A percentile compares a stretch with the other conserved stretches of the same genome.
Evolutionary conservation across 768 basidiomycete genomes (phyloP).

Genomic region (Tremella fuciformis): DNA sequence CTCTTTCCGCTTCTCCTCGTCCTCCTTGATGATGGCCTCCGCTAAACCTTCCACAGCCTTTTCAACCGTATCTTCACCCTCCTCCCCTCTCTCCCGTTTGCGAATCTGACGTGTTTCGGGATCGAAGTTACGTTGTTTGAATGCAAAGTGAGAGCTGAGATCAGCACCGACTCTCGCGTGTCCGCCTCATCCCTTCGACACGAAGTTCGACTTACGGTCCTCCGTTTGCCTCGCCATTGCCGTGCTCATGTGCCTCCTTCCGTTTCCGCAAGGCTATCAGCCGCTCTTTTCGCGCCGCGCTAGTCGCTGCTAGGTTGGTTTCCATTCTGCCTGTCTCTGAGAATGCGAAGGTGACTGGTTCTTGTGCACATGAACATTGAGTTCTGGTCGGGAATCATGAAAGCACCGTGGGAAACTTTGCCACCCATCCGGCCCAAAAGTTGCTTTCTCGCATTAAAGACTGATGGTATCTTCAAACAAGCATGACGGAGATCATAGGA

Average conservation of each 20-base stretch:
- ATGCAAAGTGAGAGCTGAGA: slow-evolving; percentile 39
- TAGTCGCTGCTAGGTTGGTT: slow-evolving; percentile 47
- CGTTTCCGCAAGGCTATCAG: slow-evolving; percentile 49
- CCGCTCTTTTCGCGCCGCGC: slow-evolving; percentile 48
- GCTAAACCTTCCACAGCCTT: slow-evolving; percentile 77
- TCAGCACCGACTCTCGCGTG: neutral
- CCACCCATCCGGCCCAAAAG: too few species aligned
- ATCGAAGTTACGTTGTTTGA: slow-evolving; percentile 75
- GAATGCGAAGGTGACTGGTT: neutral
- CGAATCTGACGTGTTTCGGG: slow-evolving; percentile 61
- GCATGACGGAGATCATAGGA: too few species aligned
- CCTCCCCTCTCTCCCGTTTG: slow-evolving; percentile 54
- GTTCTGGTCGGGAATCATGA: too few species aligned
- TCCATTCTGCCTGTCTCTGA: slow-evolving; percentile 27
- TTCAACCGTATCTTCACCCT: slow-evolving; percentile 80
- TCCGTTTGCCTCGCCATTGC: slow-evolving; percentile 26
- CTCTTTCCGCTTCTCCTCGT: slow-evolving; percentile 76
- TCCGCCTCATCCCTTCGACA: too few species aligned
- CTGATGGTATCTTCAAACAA: too few species aligned
- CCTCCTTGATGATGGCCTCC: slow-evolving; percentile 77
- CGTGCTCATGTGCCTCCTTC: slow-evolving; percentile 40
- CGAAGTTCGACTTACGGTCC: slow-evolving; percentile 28
- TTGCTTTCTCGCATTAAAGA: too few species aligned
- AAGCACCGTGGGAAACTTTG: too few species aligned
- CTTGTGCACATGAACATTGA: too few species aligned